Conservation (phyloP, 2,329 filamentous ascomycete species). For the Penicillium thymicola region DNA sequence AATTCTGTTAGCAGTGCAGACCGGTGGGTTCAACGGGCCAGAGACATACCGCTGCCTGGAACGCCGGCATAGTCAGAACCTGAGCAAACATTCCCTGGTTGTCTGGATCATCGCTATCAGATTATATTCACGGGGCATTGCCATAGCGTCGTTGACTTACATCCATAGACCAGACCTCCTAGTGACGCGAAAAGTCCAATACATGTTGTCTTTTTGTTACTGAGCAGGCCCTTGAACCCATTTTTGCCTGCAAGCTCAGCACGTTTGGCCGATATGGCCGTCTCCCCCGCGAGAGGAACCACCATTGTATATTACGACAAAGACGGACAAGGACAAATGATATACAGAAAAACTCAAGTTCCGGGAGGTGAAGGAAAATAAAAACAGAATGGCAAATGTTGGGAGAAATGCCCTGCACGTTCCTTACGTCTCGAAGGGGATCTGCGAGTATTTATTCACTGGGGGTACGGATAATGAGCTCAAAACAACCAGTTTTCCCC, state of each 20-base stretch:
- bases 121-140: neutral
- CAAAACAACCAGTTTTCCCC: neutral
- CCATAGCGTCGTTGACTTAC: constrained; percentile 14
- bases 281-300: constrained; percentile 14
- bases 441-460: constrained; percentile 10
- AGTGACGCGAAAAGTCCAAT: constrained; percentile 55
- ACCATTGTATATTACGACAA: constrained; percentile 11
- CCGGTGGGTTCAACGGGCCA: constrained; percentile 15
- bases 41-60: constrained; percentile 45
- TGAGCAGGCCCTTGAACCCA: constrained; percentile 50
- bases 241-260: constrained; percentile 36
- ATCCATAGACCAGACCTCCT: constrained; percentile 60
- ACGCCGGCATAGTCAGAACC: constrained; percentile 54
- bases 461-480: constrained; percentile 4
- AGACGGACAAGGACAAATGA: neutral
- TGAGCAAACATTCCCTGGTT: constrained; percentile 77
- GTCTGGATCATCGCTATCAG: constrained; percentile 35
- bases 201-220: constrained; percentile 53
- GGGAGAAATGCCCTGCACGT: neutral
- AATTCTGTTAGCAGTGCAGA: neutral
- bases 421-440: neutral
- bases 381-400: neutral
- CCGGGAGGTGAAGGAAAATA: neutral
- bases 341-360: neutral
- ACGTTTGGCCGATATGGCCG: constrained; percentile 33